Conservation (phyloP, 257 asterid genomes). For the Nicotiana knightiana region DNA sequence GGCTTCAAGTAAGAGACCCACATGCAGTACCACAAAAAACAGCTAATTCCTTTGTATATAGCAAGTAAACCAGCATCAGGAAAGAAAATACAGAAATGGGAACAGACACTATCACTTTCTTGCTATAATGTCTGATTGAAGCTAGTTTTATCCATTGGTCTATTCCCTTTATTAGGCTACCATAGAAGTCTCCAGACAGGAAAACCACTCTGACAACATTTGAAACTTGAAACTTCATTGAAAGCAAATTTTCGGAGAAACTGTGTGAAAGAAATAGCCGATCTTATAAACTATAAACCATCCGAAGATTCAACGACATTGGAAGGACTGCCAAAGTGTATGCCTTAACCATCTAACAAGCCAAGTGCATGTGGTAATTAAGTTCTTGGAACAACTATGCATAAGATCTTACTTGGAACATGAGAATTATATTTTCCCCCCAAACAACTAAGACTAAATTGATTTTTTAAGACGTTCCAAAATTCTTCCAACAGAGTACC, state of each 20-base stretch:
- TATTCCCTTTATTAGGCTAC: not conserved
- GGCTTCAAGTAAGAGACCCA: not conserved
- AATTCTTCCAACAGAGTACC: not conserved
- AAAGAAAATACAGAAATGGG: not conserved
- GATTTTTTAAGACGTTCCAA: not conserved
- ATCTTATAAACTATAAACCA: not conserved
- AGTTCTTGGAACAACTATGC: not conserved
- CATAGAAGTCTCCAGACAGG: not conserved
- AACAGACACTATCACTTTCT: not conserved
- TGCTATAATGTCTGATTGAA: not conserved
- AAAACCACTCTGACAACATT: not conserved
- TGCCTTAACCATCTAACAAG: not conserved
- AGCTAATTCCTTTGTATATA: not conserved
- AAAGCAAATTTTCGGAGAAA: not conserved
- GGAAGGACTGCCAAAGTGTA: not conserved
- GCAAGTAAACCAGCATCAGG: not conserved
- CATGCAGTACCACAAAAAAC: not conserved
- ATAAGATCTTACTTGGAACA: not conserved
- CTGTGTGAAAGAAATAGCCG: not conserved
- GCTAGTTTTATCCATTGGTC: not conserved
- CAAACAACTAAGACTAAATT: not conserved
- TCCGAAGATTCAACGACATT: not conserved
- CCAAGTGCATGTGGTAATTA: no score
- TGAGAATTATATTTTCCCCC: not conserved
- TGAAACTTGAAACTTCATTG: not conserved